phyloP scores from a whole-genome alignment of 2,329 filamentous ascomycete genomes.

The Cryphonectria nitschkei region DNA sequence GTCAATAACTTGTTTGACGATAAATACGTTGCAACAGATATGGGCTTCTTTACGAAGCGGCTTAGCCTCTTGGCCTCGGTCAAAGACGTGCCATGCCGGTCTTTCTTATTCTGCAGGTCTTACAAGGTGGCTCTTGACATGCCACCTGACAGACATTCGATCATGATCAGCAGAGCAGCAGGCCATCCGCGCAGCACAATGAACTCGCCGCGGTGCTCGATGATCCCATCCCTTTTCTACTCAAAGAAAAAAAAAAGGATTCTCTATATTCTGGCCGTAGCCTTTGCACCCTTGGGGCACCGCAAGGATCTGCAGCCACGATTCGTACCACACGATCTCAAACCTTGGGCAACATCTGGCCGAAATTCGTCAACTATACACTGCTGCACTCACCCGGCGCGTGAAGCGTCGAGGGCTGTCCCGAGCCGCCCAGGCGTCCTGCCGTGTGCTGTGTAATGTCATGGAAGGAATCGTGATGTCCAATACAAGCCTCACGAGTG shows the following conservation, averaged over 20 bases:
- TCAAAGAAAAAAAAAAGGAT: too few species aligned
- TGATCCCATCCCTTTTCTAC: too few species aligned
- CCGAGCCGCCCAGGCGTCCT: not conserved
- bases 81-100: too few species aligned
- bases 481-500: not conserved
- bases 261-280: not conserved
- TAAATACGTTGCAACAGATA: not conserved
- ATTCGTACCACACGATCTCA: conserved; percentile 35
- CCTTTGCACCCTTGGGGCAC: not conserved
- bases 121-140: too few species aligned
- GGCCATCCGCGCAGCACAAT: not conserved
- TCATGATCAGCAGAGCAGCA: not conserved
- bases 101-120: too few species aligned
- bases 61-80: not conserved
- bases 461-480: conserved; percentile 2
- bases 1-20: not conserved
- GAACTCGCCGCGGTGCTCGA: not conserved
- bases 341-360: conserved; percentile 28
- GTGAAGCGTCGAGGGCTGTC: not conserved
- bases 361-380: not conserved
- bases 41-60: not conserved
- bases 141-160: too few species aligned
- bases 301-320: conserved; percentile 11
- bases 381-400: not conserved
- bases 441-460: conserved; percentile 20